phyloP scores from a whole-genome alignment of 73 alveolate genomes.

The Strombidium stylifer region DNA sequence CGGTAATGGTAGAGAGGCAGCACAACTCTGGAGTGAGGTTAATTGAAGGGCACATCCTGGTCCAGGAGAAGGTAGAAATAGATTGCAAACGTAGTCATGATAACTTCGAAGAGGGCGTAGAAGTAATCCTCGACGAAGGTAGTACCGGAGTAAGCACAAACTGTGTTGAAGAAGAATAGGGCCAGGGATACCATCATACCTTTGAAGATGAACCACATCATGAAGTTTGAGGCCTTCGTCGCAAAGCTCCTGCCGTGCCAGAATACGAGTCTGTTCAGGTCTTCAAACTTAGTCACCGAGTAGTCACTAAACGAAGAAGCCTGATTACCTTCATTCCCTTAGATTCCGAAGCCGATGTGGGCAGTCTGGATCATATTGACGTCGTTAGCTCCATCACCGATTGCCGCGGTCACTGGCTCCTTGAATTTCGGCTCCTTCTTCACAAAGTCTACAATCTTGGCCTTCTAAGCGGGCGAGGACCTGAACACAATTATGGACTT shows the following conservation, averaged over 20 bases:
- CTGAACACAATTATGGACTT: conserved; percentile 11
- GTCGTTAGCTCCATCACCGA: conserved; percentile 6
- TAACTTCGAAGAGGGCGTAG: background rate
- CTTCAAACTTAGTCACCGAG: conserved; percentile 75
- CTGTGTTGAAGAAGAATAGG: background rate
- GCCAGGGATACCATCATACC: background rate
- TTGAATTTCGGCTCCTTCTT: conserved; percentile 61
- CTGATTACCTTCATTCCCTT: conserved; percentile 91
- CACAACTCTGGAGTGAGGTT: no score
- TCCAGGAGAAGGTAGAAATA: background rate
- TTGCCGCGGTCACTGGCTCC: conserved; percentile 58
- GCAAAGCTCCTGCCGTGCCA: conserved; percentile 73
- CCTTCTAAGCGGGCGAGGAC: conserved; percentile 91
- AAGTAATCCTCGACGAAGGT: background rate
- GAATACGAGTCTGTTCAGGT: conserved; percentile 65
- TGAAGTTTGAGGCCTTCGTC: background rate
- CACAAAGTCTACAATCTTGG: conserved; percentile 91
- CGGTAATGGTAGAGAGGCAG: no score
- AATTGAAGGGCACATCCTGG: no score
- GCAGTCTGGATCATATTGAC: conserved; percentile 90
- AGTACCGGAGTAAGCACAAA: background rate
- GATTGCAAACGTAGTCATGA: conserved; percentile 8
- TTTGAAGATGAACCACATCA: conserved; percentile 24
- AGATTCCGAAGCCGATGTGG: conserved; percentile 89
- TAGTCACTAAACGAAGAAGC: conserved; percentile 75